Conservation (phyloP, 306 rosid species). For the Rosa rugosa region DNA sequence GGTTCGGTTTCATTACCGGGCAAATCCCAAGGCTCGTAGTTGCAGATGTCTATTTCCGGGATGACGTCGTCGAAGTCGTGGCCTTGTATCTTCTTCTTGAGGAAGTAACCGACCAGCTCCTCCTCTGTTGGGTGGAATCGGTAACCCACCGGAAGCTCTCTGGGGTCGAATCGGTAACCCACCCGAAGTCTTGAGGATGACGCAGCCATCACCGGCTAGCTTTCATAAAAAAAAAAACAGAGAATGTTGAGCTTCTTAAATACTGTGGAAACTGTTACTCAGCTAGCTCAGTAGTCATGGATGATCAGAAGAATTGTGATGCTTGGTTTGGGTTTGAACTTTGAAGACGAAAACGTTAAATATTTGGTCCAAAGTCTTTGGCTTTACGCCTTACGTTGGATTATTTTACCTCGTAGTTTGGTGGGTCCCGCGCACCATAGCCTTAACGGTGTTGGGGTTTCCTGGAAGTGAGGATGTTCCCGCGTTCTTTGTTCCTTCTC, state of each 20-base stretch:
- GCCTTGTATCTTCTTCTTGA: constrained; percentile 42
- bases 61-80: constrained; percentile 17
- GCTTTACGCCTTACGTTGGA: neutral
- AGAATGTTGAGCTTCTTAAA: neutral
- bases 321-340: neutral
- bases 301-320: neutral
- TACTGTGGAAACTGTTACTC: neutral
- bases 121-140: constrained; percentile 68
- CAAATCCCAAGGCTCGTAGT: constrained; percentile 53
- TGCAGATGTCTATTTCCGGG: constrained; percentile 47
- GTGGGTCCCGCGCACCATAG: neutral
- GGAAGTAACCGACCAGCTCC: constrained; percentile 52
- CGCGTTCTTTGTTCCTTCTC: neutral
- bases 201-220: neutral
- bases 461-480: neutral
- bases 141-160: constrained; percentile 55
- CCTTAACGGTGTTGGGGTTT: neutral
- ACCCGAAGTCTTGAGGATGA: constrained; percentile 8
- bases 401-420: no score
- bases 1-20: constrained; percentile 31
- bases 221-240: neutral
- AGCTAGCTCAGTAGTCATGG: neutral
- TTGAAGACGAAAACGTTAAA: neutral
- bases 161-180: constrained; percentile 67
- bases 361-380: neutral